Evolutionary conservation across 1,139 yeast species (phyloP).

Genomic region (Candida glucosophila): DNA sequence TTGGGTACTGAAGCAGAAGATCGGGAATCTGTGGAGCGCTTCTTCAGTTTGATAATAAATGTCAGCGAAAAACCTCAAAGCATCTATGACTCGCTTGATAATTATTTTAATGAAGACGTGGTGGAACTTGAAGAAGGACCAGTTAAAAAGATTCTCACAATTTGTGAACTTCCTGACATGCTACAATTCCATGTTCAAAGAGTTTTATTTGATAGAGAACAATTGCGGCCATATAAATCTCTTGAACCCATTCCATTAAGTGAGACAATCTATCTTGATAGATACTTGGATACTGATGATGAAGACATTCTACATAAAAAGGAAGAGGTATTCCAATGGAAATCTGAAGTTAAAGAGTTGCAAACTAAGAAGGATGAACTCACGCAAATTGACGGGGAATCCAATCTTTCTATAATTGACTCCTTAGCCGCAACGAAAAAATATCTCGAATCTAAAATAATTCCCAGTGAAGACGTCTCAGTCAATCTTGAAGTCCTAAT

Average conservation of each 20-base stretch:
- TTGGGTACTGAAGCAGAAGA: slow-evolving; percentile 36
- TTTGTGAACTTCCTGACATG: slow-evolving; percentile 67
- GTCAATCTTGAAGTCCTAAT: slow-evolving; percentile 29
- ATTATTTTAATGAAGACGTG: slow-evolving; percentile 70
- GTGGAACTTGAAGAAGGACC: slow-evolving; percentile 64
- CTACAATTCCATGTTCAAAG: slow-evolving; percentile 90
- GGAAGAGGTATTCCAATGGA: slow-evolving; percentile 58
- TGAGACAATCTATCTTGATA: slow-evolving; percentile 72
- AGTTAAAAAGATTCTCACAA: slow-evolving; percentile 65
- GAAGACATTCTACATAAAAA: slow-evolving; percentile 43
- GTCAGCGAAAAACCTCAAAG: slow-evolving; percentile 83
- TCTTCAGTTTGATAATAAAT: slow-evolving; percentile 72
- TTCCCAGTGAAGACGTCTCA: slow-evolving; percentile 14
- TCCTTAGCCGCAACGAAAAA: slow-evolving; percentile 44
- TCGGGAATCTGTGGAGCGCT: slow-evolving; percentile 67
- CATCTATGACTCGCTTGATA: slow-evolving; percentile 84
- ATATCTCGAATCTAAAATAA: slow-evolving; percentile 35
- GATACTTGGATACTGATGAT: slow-evolving; percentile 73
- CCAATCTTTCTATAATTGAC: slow-evolving; percentile 43
- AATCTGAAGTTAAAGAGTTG: slow-evolving; percentile 40
- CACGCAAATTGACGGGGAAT: slow-evolving; percentile 33
- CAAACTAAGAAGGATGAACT: slow-evolving; percentile 34
- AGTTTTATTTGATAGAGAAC: slow-evolving; percentile 76
- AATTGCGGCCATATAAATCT: slow-evolving; percentile 71
- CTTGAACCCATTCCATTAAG: slow-evolving; percentile 75